Base-by-base conservation (phyloP, 192 early-diverging fungal species). In the Coemansia sp. region DNA sequence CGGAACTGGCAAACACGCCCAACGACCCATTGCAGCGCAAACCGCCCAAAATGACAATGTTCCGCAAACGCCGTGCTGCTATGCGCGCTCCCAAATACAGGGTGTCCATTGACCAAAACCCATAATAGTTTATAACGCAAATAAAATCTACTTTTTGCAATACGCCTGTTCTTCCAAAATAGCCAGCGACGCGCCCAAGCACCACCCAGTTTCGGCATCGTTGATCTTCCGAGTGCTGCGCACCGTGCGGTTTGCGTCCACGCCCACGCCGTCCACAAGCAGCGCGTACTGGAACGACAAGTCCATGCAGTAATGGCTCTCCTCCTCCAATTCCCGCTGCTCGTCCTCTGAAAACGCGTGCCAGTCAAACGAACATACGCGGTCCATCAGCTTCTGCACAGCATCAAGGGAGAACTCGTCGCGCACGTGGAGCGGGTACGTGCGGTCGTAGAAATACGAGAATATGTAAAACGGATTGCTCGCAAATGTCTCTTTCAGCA, bases 171-270 rank as follows among this genome's bases (percentile, higher is more conserved):
- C 68, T 28, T 95, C 91, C 10, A 96, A 72, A 53, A 97, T 81
- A 22, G 90, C 85, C 57, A 98, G 89, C 20, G 94, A 87, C 20
- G 94, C 94, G 25, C 96, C 96, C 42, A 98, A 80, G 72, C 91
- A 93, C 97, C 97, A 98, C 11, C 97, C 97, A 15, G 93, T 95
- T 70, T 98, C 95, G 38, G 93, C 87, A 22, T 86, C 91, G 31
- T 88, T 85, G 57, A 98, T 94, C 84, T 97, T 96, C 71, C 95
- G 92, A 5, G 94, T 88, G 21, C 90, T 88, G 52, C 89, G 87
- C 5, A 98, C 73, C 7, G 81, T 71, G 15, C 93, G 81, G 14
- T 85, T 75, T 19, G 82, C 75, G 4, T 86, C 82, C 57, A 98
- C 85, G 25, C 90, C 90, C 48, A 97, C 96, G 0, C 97, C 97